A percentile compares a stretch with the other conserved stretches of the same genome.
phyloP scores from a whole-genome alignment of 2,329 filamentous ascomycete genomes.

The Trichophyton schoenleinii region DNA sequence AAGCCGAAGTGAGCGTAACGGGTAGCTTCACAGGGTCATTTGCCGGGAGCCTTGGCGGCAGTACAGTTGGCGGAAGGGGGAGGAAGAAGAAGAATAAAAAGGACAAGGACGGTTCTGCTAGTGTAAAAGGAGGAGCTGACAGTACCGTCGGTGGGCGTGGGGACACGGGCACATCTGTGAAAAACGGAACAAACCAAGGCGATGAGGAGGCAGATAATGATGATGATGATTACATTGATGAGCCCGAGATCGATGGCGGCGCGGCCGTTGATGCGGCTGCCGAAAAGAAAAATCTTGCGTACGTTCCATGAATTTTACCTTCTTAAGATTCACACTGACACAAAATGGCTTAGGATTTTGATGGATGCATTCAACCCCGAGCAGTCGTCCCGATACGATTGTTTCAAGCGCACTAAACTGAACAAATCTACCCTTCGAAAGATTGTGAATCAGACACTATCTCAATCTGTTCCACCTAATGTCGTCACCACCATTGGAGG shows the following conservation, averaged over 20 bases:
- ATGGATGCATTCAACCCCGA: slow-evolving; percentile 37
- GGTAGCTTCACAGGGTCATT: slow-evolving; percentile 33
- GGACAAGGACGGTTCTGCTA: slow-evolving; percentile 18
- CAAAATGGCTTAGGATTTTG: slow-evolving; percentile 27
- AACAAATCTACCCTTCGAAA: slow-evolving; percentile 39
- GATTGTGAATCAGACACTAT: slow-evolving; percentile 55
- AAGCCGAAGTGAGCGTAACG: slow-evolving; percentile 28
- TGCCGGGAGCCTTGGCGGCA: slow-evolving; percentile 29
- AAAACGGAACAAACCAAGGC: slow-evolving; percentile 17
- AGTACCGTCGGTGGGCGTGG: slow-evolving; percentile 21
- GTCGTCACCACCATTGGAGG: slow-evolving; percentile 53
- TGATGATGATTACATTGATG: slow-evolving; percentile 40
- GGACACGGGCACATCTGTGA: slow-evolving; percentile 15
- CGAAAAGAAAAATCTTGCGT: slow-evolving; percentile 41
- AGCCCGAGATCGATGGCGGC: slow-evolving; percentile 36
- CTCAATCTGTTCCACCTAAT: slow-evolving; percentile 52
- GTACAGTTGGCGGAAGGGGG: slow-evolving; percentile 17
- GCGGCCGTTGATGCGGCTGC: slow-evolving; percentile 40
- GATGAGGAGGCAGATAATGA: slow-evolving; percentile 35
- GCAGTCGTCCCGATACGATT: slow-evolving; percentile 38
- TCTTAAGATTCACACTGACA: background rate
- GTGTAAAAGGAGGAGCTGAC: slow-evolving; percentile 15
- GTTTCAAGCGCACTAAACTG: slow-evolving; percentile 39
- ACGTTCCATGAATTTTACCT: slow-evolving; percentile 17
- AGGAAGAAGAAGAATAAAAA: slow-evolving; percentile 22